Conservation (phyloP, 2,329 filamentous ascomycete species). For the Ampelomyces quisqualis region DNA sequence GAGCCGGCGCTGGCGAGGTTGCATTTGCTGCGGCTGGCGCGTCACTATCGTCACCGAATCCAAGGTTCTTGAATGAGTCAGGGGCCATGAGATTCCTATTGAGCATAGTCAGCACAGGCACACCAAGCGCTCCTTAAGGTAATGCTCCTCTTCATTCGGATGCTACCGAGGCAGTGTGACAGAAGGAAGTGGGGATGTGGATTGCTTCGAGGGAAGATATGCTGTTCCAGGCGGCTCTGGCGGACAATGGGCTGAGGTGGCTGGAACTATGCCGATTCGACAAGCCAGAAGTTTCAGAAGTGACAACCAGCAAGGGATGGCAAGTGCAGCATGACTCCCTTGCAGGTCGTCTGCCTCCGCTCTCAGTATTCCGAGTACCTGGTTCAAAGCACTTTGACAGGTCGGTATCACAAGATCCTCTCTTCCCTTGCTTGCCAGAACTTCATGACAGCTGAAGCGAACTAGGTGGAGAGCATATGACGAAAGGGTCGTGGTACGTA, state of each 20-base stretch:
- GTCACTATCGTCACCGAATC: conserved; percentile 63
- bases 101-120: conserved; percentile 21
- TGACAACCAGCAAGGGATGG: conserved; percentile 28
- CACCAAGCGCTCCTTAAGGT: conserved; percentile 10
- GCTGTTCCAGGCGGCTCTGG: conserved; percentile 13
- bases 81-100: conserved; percentile 85
- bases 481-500: conserved; percentile 50
- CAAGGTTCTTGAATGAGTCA: conserved; percentile 92
- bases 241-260: conserved; percentile 17
- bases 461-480: conserved; percentile 12
- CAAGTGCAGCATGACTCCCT: conserved; percentile 24
- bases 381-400: conserved; percentile 35
- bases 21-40: conserved; percentile 21
- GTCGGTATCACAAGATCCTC: conserved; percentile 31
- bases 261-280: conserved; percentile 21
- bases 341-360: conserved; percentile 16
- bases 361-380: conserved; percentile 26
- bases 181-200: conserved; percentile 20
- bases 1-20: conserved; percentile 30
- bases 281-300: conserved; percentile 31
- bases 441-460: conserved; percentile 9
- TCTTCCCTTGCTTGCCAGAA: conserved; percentile 22
- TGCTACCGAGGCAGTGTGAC: conserved; percentile 28
- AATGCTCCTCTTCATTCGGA: conserved; percentile 19
- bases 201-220: conserved; percentile 16